A percentile compares a stretch with the other conserved stretches of the same genome.
These are phyloP conservation scores for Musa beccarii DNA, from an alignment of 176 grass and related monocot species.

Conservation along the genomic window DNA sequence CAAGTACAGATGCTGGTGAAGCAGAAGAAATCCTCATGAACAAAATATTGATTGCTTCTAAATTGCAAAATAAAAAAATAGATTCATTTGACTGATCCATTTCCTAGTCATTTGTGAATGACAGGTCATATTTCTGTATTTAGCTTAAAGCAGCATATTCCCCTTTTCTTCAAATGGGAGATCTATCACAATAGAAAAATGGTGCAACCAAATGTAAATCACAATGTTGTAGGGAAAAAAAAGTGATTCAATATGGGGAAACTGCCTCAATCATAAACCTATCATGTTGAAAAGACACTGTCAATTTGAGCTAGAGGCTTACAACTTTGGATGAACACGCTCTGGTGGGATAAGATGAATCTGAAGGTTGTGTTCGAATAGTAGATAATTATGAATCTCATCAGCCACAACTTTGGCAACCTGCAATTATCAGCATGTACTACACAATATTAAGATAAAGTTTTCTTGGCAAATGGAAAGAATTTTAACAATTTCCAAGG, in stretches of 20 bases:
- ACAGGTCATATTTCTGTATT: too few relatives aligned
- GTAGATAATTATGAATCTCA: constrained; percentile 88
- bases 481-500: not conserved
- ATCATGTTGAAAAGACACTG: not conserved
- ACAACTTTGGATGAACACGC: constrained; percentile 79
- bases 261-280: not conserved
- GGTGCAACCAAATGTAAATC: too few relatives aligned
- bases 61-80: too few relatives aligned
- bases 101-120: too few relatives aligned
- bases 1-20: too few relatives aligned
- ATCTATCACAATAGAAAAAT: too few relatives aligned
- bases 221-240: not conserved
- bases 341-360: constrained; percentile 47
- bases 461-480: not conserved
- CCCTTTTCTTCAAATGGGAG: too few relatives aligned
- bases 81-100: too few relatives aligned
- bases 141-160: too few relatives aligned
- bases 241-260: not conserved
- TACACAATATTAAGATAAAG: not conserved
- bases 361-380: constrained; percentile 79
- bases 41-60: too few relatives aligned
- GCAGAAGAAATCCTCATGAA: too few relatives aligned
- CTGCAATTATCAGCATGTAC: constrained; percentile 28
- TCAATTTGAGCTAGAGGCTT: constrained; percentile 13
- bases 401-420: constrained; percentile 76